Percentiles rank a stretch among this genome's conserved stretches.
These are phyloP conservation scores for Rhizoclosmatium globosum DNA, from an alignment of 192 early-diverging fungal genomes.

Conservation along the genomic window DNA sequence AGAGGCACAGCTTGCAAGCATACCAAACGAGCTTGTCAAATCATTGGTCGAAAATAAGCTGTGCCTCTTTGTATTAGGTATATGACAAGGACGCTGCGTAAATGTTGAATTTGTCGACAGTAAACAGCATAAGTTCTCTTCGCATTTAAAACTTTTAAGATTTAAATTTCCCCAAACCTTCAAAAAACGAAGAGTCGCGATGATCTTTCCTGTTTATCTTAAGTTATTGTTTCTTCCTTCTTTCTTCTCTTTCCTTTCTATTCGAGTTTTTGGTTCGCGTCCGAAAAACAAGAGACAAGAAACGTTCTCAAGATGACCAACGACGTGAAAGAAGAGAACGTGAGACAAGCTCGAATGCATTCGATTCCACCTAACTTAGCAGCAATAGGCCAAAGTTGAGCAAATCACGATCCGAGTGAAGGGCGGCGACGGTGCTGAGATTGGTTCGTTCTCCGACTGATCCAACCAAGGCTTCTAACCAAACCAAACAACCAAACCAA, in stretches of 20 bases:
- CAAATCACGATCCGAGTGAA: conserved; percentile 88
- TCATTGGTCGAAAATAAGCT: too few species aligned
- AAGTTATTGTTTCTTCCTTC: background rate
- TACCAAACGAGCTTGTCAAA: too few species aligned
- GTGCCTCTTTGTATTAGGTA: too few species aligned
- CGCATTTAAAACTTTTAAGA: too few species aligned
- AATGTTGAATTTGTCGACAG: too few species aligned
- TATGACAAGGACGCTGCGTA: too few species aligned
- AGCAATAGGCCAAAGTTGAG: conserved; percentile 6
- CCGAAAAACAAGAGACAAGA: background rate
- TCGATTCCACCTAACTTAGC: background rate
- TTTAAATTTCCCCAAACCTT: too few species aligned
- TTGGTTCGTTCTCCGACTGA: conserved; percentile 60
- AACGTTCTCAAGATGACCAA: background rate
- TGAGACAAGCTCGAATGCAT: background rate
- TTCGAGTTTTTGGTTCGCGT: background rate
- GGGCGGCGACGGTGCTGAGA: conserved; percentile 54
- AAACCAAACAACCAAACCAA: too few species aligned
- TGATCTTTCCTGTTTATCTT: background rate
- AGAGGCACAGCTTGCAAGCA: too few species aligned
- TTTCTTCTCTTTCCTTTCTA: background rate
- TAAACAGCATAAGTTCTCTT: too few species aligned
- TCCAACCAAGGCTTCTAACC: background rate
- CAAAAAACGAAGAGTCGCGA: background rate
- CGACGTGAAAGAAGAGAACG: background rate